phyloP scores from a whole-genome alignment of 257 asterid species.

The Solanum medicagineum region DNA sequence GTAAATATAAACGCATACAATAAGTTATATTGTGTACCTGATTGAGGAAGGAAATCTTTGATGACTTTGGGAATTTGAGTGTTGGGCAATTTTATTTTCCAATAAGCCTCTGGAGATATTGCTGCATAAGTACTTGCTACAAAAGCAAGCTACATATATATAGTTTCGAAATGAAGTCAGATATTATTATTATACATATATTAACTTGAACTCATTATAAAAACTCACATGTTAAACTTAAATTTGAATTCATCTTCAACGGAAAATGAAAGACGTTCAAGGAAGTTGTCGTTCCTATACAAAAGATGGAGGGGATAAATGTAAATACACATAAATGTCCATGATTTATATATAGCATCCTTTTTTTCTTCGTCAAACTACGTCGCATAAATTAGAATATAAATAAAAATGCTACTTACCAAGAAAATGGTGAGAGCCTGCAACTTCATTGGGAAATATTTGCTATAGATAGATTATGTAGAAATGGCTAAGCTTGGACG shows the following conservation, averaged over 20 bases:
- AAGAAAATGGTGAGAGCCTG: neutral
- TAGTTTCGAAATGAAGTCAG: neutral
- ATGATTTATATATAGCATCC: no score
- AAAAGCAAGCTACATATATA: neutral
- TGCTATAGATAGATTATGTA: neutral
- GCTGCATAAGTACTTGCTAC: slow-evolving; percentile 12
- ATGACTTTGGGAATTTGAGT: slow-evolving; percentile 11
- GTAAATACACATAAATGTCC: no score
- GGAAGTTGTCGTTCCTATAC: no score
- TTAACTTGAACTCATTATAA: neutral
- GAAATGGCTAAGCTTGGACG: neutral
- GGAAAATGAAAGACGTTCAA: no score
- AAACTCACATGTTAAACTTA: neutral
- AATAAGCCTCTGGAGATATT: slow-evolving; percentile 7
- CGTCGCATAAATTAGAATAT: neutral
- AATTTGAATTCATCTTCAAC: neutral
- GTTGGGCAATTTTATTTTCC: slow-evolving; percentile 15
- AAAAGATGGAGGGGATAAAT: no score
- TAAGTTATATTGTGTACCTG: neutral
- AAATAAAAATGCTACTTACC: neutral
- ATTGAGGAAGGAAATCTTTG: slow-evolving; percentile 1
- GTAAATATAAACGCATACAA: neutral
- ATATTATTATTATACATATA: no score
- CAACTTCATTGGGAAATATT: neutral
- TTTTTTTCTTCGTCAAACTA: no score